Percentiles rank a stretch among this genome's conserved stretches.
phyloP scores from a whole-genome alignment of 192 early-diverging fungal species.

The Podila epicladia region DNA sequence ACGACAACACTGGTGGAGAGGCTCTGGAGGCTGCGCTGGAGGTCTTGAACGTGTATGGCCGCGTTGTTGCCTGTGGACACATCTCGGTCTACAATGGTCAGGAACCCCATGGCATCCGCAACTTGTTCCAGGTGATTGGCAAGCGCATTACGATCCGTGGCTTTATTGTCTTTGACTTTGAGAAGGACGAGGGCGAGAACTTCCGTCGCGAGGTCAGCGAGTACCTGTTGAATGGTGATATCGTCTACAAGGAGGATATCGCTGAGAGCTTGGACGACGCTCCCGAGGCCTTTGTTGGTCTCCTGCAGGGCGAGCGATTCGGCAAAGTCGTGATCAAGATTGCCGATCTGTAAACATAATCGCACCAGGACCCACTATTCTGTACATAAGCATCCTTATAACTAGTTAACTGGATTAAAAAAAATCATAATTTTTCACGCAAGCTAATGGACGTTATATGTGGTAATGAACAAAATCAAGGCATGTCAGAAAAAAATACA shows the following conservation, averaged over 20 bases:
- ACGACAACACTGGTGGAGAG: no score
- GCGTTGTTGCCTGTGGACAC: slow-evolving; percentile 71
- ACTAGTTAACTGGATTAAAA: no score
- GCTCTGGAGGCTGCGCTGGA: slow-evolving; percentile 78
- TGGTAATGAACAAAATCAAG: no score
- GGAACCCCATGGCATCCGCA: slow-evolving; percentile 61
- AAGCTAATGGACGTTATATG: no score
- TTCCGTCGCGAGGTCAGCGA: slow-evolving; percentile 68
- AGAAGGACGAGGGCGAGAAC: slow-evolving; percentile 51
- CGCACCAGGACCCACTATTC: no score
- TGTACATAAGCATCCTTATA: no score
- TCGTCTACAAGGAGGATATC: slow-evolving; percentile 66
- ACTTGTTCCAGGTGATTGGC: slow-evolving; percentile 57
- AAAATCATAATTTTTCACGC: no score
- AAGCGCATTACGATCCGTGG: slow-evolving; percentile 67
- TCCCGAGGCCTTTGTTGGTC: slow-evolving; percentile 6
- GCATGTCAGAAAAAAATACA: slow-evolving; percentile 27
- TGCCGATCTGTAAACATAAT: slow-evolving; percentile 48
- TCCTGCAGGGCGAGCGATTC: slow-evolving; percentile 64
- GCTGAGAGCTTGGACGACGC: slow-evolving; percentile 73
- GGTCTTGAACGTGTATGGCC: slow-evolving; percentile 64
- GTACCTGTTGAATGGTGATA: slow-evolving; percentile 68
- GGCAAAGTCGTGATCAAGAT: slow-evolving; percentile 67
- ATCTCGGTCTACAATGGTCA: slow-evolving; percentile 75
- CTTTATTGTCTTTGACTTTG: slow-evolving; percentile 60